A percentile compares a stretch with the other conserved stretches of the same genome.
Conservation (phyloP, 2,329 filamentous ascomycete species). For the Ilyonectria destructans region DNA sequence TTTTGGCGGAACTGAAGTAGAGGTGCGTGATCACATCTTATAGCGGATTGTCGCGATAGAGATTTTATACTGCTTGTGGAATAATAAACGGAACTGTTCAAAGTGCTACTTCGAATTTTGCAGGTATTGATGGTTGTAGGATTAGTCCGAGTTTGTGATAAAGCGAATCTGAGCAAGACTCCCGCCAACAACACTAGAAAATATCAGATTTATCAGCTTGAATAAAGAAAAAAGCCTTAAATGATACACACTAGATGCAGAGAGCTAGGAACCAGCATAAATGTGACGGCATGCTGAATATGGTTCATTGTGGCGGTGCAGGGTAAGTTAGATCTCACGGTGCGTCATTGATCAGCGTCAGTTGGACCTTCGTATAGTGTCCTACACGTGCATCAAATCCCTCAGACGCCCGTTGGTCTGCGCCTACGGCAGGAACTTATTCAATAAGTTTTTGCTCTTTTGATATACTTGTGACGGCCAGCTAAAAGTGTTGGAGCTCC, state of each 20-base stretch:
- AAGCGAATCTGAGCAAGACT: no score
- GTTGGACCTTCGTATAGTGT: no score
- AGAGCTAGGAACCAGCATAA: no score
- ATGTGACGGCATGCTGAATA: no score
- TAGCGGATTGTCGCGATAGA: not conserved
- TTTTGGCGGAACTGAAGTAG: conserved; percentile 52
- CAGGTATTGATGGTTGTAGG: not conserved
- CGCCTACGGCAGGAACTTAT: not conserved
- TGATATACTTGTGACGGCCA: not conserved
- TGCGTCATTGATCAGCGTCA: no score
- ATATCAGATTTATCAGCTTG: no score
- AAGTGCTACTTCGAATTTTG: not conserved
- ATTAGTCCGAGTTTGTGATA: no score
- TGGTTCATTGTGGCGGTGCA: no score
- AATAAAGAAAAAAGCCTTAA: no score
- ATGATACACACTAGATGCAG: no score
- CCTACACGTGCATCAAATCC: not conserved
- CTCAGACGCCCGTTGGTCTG: not conserved
- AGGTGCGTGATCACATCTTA: not conserved
- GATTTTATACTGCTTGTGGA: not conserved
- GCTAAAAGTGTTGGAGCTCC: not conserved
- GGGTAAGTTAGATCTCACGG: no score
- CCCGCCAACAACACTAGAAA: no score
- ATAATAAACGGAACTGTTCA: not conserved
- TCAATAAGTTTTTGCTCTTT: not conserved